These are phyloP conservation scores for Harringtonia lauricola DNA, from an alignment of 2,329 filamentous ascomycete genomes.

Conservation along the genomic window DNA sequence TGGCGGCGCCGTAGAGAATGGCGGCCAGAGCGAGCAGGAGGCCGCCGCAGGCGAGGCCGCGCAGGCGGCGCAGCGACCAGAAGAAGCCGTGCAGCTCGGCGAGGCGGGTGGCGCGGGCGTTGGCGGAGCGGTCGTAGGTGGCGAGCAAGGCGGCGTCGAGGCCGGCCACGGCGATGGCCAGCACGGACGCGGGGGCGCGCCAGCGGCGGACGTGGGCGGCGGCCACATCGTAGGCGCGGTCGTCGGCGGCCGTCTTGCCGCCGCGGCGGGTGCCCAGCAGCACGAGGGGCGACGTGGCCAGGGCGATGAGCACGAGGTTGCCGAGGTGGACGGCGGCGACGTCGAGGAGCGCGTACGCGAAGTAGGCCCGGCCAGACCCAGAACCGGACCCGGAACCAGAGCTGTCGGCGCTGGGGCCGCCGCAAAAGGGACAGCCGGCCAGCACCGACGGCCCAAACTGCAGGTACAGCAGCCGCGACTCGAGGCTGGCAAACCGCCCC, in stretches of 20 bases:
- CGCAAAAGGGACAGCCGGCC: constrained; percentile 71
- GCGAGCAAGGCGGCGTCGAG: constrained; percentile 56
- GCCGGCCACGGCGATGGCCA: constrained; percentile 44
- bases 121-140: constrained; percentile 54
- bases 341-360: constrained; percentile 69
- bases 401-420: constrained; percentile 15
- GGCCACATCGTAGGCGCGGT: constrained; percentile 6
- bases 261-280: constrained; percentile 49
- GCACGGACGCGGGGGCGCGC: constrained; percentile 58
- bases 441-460: constrained; percentile 69
- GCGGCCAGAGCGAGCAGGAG: constrained; percentile 54
- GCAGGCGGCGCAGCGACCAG: constrained; percentile 56
- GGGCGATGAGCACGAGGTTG: constrained; percentile 61
- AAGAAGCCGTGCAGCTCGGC: constrained; percentile 58
- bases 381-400: too few relatives aligned
- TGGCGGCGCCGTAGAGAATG: constrained; percentile 64
- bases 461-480: constrained; percentile 71
- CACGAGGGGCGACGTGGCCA: constrained; percentile 55
- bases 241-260: too few relatives aligned
- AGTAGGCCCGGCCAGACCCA: constrained; percentile 43
- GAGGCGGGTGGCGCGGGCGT: constrained; percentile 50
- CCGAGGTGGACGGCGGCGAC: constrained; percentile 67
- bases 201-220: constrained; percentile 30
- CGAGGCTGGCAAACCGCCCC: constrained; percentile 55
- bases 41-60: constrained; percentile 51